These are phyloP conservation scores for Cadophora gregata DNA, from an alignment of 2,329 filamentous ascomycete genomes.

Conservation along the genomic window DNA sequence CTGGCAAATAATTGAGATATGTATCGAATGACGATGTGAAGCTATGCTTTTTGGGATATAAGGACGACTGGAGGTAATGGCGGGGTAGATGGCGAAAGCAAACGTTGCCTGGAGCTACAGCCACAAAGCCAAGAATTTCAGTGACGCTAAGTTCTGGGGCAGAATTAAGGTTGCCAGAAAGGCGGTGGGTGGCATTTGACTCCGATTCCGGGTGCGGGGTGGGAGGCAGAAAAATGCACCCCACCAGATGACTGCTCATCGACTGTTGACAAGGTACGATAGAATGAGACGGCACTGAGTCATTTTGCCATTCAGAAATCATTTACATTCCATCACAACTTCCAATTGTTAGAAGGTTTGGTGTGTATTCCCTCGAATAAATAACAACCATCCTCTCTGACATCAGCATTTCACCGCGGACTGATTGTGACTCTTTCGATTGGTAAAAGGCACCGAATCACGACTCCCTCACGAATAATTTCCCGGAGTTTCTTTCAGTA, in stretches of 20 bases:
- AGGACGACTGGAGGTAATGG: background rate
- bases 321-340: background rate
- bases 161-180: slow-evolving; percentile 15
- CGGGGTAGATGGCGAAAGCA: slow-evolving; percentile 30
- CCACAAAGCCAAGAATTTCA: slow-evolving; percentile 4
- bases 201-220: background rate
- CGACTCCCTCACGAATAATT: background rate
- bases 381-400: background rate
- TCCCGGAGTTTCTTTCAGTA: background rate
- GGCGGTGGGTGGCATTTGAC: background rate
- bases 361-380: background rate
- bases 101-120: slow-evolving; percentile 28
- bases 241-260: background rate
- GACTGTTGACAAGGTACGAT: background rate
- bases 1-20: background rate
- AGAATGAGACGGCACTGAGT: background rate
- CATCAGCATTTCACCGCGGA: background rate
- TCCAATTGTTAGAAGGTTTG: background rate
- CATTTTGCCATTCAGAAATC: background rate
- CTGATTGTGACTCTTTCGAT: background rate
- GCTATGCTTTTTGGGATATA: background rate
- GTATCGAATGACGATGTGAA: background rate
- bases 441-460: background rate
- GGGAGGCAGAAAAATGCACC: slow-evolving; percentile 1
- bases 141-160: background rate